Percentiles rank a stretch among this genome's conserved stretches.
Conservation (phyloP, 2,329 filamentous ascomycete species). For the Pestalotiopsis sp. region DNA sequence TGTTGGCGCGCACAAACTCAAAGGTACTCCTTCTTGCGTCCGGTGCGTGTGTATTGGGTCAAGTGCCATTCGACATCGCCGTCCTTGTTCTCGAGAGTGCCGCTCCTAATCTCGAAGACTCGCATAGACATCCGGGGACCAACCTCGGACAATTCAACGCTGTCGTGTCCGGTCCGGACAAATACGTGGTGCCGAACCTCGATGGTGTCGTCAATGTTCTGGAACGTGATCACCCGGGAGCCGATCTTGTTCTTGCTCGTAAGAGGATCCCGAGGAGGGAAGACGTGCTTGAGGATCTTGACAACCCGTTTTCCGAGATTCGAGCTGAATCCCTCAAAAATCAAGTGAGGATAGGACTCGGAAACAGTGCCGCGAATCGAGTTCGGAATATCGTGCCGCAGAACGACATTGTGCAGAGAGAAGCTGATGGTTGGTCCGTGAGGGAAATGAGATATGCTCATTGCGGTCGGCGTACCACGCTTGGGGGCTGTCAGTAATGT, state of each 20-base stretch:
- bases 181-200: conserved; percentile 95
- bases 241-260: conserved; percentile 76
- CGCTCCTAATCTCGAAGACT: conserved; percentile 88
- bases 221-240: conserved; percentile 88
- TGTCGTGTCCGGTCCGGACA: conserved; percentile 87
- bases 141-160: conserved; percentile 86
- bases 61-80: conserved; percentile 97
- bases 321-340: conserved; percentile 70
- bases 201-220: conserved; percentile 88
- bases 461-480: conserved; percentile 78
- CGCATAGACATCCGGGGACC: conserved; percentile 98
- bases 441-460: conserved; percentile 78
- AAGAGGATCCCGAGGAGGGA: conserved; percentile 81
- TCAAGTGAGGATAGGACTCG: conserved; percentile 90
- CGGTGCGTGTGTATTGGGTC: conserved; percentile 92
- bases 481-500: not conserved
- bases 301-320: conserved; percentile 63
- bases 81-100: conserved; percentile 91
- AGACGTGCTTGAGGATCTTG: conserved; percentile 91
- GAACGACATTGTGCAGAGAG: conserved; percentile 87
- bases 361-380: conserved; percentile 83
- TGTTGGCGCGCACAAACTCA: conserved; percentile 44
- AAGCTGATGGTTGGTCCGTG: conserved; percentile 84
- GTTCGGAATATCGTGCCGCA: conserved; percentile 91
- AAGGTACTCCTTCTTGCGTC: conserved; percentile 93